Percentiles rank a stretch among this genome's conserved stretches.
phyloP scores from a whole-genome alignment of 2,329 filamentous ascomycete species.

The Penicillium hesseltinei region DNA sequence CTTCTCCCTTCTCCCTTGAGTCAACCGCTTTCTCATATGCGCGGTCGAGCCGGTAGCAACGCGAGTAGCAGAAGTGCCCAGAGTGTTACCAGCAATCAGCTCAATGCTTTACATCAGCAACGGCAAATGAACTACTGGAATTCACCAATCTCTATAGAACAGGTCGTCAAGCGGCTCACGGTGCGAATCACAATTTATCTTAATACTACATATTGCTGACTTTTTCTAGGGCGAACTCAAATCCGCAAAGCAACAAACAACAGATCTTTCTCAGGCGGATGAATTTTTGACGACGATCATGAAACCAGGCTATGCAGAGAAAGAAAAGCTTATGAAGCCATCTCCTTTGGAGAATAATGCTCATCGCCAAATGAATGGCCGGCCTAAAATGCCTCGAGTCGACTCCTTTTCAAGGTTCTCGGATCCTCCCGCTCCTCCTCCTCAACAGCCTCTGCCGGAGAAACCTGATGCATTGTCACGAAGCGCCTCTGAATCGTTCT shows the following conservation, averaged over 20 bases:
- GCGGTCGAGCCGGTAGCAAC: conserved; percentile 69
- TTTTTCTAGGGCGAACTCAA: conserved; percentile 80
- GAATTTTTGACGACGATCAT: conserved; percentile 77
- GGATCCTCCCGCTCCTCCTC: conserved; percentile 88
- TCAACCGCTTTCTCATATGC: conserved; percentile 62
- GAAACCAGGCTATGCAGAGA: conserved; percentile 63
- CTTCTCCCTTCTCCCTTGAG: conserved; percentile 69
- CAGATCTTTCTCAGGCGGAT: conserved; percentile 78
- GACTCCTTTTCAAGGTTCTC: conserved; percentile 84
- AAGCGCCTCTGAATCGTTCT: conserved; percentile 45
- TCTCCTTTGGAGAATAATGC: conserved; percentile 46
- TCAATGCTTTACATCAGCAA: conserved; percentile 64
- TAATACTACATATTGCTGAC: conserved; percentile 25
- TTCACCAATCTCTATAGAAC: conserved; percentile 86
- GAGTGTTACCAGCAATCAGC: conserved; percentile 56
- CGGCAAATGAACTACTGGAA: conserved; percentile 79
- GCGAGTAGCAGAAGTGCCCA: conserved; percentile 57
- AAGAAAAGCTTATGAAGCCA: conserved; percentile 47
- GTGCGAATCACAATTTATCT: conserved; percentile 46
- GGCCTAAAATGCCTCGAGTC: conserved; percentile 54
- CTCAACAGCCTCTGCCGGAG: conserved; percentile 87
- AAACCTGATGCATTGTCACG: conserved; percentile 69
- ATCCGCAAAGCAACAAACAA: conserved; percentile 79
- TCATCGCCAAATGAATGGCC: conserved; percentile 48
- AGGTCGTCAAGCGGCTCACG: conserved; percentile 83